Percentiles rank a stretch among this genome's conserved stretches.
These are phyloP conservation scores for Cryptococcus hybrid DNA, from an alignment of 1,284 basidiomycete genomes.

Conservation along the genomic window DNA sequence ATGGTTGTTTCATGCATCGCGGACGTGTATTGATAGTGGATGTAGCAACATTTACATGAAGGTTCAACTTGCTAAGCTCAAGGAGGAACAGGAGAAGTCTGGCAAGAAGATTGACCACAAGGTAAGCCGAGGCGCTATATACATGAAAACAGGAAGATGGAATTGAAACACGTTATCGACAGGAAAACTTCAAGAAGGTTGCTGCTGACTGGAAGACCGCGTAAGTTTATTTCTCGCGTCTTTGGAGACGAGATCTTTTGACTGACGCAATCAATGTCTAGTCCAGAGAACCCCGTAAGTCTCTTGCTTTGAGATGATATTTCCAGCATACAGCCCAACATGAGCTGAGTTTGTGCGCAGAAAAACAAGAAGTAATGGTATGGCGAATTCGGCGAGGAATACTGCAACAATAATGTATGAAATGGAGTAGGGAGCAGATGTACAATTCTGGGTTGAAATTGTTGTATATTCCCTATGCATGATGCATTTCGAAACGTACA, in stretches of 20 bases:
- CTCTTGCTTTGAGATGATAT: too few relatives aligned
- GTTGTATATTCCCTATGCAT: too few relatives aligned
- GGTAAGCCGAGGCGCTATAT: slow-evolving; percentile 19
- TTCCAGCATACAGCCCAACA: too few relatives aligned
- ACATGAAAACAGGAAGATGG: background rate
- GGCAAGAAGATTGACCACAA: slow-evolving; percentile 45
- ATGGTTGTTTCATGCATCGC: slow-evolving; percentile 3
- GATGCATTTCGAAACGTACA: too few relatives aligned
- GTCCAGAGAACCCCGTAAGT: slow-evolving; percentile 48
- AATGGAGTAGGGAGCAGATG: too few relatives aligned
- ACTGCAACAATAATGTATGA: too few relatives aligned
- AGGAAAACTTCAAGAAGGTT: slow-evolving; percentile 48
- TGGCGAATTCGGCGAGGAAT: too few relatives aligned
- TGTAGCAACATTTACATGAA: slow-evolving; percentile 49
- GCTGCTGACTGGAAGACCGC: slow-evolving; percentile 42
- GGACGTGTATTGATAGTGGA: background rate
- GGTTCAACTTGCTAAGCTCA: slow-evolving; percentile 50
- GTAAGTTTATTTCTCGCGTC: slow-evolving; percentile 23
- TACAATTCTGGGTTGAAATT: too few relatives aligned
- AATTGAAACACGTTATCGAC: background rate
- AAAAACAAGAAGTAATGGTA: too few relatives aligned
- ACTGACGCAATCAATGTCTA: slow-evolving; percentile 9
- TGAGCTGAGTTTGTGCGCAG: too few relatives aligned
- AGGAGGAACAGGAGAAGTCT: slow-evolving; percentile 44
- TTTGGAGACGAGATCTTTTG: background rate